Evolutionary conservation across 164 flowering plant genomes (phyloP), one percentile per base, ranked within the genome.

Genomic region (Macadamia integrifolia): DNA sequence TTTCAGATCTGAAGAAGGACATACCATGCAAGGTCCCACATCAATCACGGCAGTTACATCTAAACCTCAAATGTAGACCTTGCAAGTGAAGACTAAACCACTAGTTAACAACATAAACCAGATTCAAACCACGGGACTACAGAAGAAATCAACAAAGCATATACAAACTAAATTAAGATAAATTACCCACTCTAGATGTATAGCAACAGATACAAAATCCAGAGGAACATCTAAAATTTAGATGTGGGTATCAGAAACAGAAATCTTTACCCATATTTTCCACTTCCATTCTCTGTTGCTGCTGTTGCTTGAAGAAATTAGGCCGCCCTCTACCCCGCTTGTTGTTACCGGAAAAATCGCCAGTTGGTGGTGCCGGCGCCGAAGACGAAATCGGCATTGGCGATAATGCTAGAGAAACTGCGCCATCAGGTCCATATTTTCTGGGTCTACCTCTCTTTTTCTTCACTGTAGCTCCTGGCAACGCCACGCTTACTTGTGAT

Each of bases 371-470:
- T 50, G 84, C 86, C 35, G 89, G 88, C 55, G 84, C 87, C 3
- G 89, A 77, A 9, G 93, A 71, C 0, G 91, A 87, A 61, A 90
- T 90, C 18, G 99, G 97, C 81, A 87, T 82, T 29, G 98, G 97
- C 6, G 96, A 93, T 74, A 93, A 78, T 44, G 97, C 86, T 74
- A 69, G 31, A 1, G 81, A 46, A 3, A 74, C 71, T 0, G 72
- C 49, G 28, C 96, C 92, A 60, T 87, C 96, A 0, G 88, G 85
- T 2, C 80, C 91, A 62, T 89, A 91, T 80, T 91, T 93, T 70
- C 97, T 87, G 3, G 98, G 98, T 66, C 98, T 82, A 14, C 98
- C 98, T 75, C 97, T 87, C 80, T 89, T 95, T 85, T 91, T 95
- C 90, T 88, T 95, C 78, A 58, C 72, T 44, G 83, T 64, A 52